Evolutionary conservation across 257 asterid species (phyloP), one percentile per base, ranked within the genome.

Genomic region (Scutellaria galericulata): DNA sequence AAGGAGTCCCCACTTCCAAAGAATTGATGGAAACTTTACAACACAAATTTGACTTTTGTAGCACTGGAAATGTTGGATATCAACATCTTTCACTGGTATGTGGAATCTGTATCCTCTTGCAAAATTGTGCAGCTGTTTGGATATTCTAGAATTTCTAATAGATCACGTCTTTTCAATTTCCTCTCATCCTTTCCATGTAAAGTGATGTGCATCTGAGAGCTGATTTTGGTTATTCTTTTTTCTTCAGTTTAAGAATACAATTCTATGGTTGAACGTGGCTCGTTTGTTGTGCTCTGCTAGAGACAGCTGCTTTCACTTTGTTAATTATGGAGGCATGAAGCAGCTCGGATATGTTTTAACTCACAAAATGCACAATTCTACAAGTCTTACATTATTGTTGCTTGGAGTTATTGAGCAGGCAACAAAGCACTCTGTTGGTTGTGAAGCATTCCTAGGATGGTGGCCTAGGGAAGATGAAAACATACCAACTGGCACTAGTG

Each of bases 401-500:
- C 82, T 83, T 69, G 88, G 85, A 82, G 93, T 87, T 71, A 78
- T 92, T 70, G 98, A 92, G 87, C 92, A 82, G 82, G 97, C 93
- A 27, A 92, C 98, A 60, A 84, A 83, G 68, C 89, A 84, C 84
- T 90, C 97, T 66, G 78, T 90, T 77, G 98, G 98, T 40, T 90
- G 97, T 82, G 98, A 92, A 87, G 98, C 95, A 78, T 92, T 92
- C 77, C 65, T 81, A 46, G 85, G 83, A 64, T 81, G 85, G 85
- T 81, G 82, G 82, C 82, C 82, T 72, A 78, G 82, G 77, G 97
- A 90, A 82, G 91, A 88, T 68, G 97, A 86, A 68, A 82, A 66
- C 58, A 64, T 89, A 35, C 99, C 99, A 72, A 61, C 84, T 71
- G 88, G 96, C 79, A 58, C 79, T 64, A 95, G 98, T 86, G 92